Evolutionary conservation across 139 green algal species (phyloP).

Genomic region (Edaphochlamys debaryana): DNA sequence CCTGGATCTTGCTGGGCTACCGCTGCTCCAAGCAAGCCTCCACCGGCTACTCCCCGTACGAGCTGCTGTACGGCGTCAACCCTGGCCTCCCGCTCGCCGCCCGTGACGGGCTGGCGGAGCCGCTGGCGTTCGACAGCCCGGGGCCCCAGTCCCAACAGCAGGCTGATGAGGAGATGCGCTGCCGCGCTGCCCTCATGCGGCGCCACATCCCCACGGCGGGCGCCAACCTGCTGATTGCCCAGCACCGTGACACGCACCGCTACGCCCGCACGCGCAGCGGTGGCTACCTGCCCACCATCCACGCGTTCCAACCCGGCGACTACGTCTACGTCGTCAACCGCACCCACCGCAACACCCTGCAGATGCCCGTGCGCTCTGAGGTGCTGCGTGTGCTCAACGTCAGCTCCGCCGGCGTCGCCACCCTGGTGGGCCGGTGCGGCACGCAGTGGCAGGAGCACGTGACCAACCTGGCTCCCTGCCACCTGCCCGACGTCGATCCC

Average conservation of each 20-base stretch:
- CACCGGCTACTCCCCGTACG: slow-evolving; percentile 22
- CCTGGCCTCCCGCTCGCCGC: slow-evolving; percentile 22
- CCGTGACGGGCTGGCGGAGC: not conserved
- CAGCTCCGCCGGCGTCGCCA: not conserved
- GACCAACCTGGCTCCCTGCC: not conserved
- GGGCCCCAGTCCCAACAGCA: not conserved
- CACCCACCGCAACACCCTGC: not conserved
- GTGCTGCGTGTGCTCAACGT: slow-evolving; percentile 11
- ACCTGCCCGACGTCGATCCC: slow-evolving; percentile 4
- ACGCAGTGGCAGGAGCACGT: not conserved
- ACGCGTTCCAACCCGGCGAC: slow-evolving; percentile 8
- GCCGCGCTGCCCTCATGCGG: not conserved
- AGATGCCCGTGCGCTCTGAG: not conserved
- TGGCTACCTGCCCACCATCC: not conserved
- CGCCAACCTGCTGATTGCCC: slow-evolving; percentile 39
- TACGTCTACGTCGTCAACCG: slow-evolving; percentile 27
- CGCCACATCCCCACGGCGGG: not conserved
- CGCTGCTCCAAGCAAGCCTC: slow-evolving; percentile 30
- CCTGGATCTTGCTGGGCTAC: slow-evolving; percentile 36
- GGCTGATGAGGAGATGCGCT: not conserved
- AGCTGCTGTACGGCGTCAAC: slow-evolving; percentile 23
- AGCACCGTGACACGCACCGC: slow-evolving; percentile 36
- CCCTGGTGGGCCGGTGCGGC: slow-evolving; percentile 26
- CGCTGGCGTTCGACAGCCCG: slow-evolving; percentile 21
- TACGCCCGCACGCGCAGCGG: slow-evolving; percentile 21